A percentile compares a stretch with the other conserved stretches of the same genome.
These are phyloP conservation scores for Acacia crassicarpa DNA, from an alignment of 306 rosid genomes.

Conservation along the genomic window DNA sequence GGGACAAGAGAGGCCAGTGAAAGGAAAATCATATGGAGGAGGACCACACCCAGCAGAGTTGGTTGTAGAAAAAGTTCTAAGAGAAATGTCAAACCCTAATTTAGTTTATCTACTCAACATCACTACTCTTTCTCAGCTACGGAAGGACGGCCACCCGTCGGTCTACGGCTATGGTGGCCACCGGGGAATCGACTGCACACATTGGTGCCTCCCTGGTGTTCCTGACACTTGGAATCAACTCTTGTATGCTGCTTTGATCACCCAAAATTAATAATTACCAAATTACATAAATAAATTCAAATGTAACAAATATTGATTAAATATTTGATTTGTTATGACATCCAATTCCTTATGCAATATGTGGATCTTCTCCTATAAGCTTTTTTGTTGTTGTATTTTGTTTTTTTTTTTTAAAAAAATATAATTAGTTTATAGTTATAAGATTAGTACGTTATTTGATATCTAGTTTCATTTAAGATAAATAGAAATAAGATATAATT, in stretches of 20 bases:
- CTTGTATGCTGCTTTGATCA: conserved; percentile 34
- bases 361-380: not conserved
- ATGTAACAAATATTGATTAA: not conserved
- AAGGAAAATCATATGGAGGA: conserved; percentile 37
- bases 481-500: not conserved
- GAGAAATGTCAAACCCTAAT: conserved; percentile 37
- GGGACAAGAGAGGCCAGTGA: conserved; percentile 41
- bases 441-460: not conserved
- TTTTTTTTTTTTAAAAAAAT: not conserved
- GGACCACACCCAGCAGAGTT: conserved; percentile 55
- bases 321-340: not conserved
- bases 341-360: not conserved
- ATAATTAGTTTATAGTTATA: not conserved
- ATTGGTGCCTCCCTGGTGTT: conserved; percentile 84
- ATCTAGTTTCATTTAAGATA: not conserved
- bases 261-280: not conserved
- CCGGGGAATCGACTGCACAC: conserved; percentile 60
- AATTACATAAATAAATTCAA: not conserved
- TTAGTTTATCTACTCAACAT: conserved; percentile 50
- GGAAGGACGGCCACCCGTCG: conserved; percentile 85
- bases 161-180: conserved; percentile 59
- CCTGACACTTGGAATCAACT: conserved; percentile 81
- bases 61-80: conserved; percentile 50
- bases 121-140: conserved; percentile 57
- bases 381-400: not conserved